Evolutionary conservation across 2,329 filamentous ascomycete genomes (phyloP).

Genomic region (Fusarium sp.): DNA sequence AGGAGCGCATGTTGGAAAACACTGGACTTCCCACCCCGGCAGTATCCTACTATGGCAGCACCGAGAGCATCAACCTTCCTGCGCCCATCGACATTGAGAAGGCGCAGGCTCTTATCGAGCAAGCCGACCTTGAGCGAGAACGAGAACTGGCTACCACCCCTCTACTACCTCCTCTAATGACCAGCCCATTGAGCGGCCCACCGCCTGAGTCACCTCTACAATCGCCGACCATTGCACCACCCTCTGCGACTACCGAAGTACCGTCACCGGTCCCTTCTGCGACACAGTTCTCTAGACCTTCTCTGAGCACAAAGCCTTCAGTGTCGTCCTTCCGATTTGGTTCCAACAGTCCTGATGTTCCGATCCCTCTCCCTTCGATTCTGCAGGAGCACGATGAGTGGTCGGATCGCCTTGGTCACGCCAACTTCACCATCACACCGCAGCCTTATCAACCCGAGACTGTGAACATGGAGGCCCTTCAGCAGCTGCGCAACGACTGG

Average conservation of each 20-base stretch:
- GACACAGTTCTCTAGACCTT: conserved; percentile 58
- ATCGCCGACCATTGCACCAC: conserved; percentile 77
- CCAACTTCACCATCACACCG: conserved; percentile 89
- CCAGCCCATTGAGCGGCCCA: conserved; percentile 63
- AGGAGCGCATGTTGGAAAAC: conserved; percentile 60
- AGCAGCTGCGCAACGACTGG: conserved; percentile 81
- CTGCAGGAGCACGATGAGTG: conserved; percentile 80
- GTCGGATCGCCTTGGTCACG: conserved; percentile 87
- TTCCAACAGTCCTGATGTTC: conserved; percentile 67
- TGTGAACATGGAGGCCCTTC: conserved; percentile 66
- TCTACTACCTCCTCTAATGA: conserved; percentile 83
- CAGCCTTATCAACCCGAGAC: conserved; percentile 78
- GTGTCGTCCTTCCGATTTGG: conserved; percentile 76
- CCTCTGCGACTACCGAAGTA: conserved; percentile 54
- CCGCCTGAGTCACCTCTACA: conserved; percentile 83
- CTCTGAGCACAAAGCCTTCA: conserved; percentile 81
- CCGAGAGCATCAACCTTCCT: conserved; percentile 61
- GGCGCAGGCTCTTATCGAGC: conserved; percentile 47
- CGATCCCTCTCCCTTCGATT: conserved; percentile 69
- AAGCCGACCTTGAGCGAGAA: conserved; percentile 65
- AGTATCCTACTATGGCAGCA: conserved; percentile 69
- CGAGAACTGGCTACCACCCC: conserved; percentile 78
- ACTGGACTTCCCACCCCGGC: conserved; percentile 70
- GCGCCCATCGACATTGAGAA: conserved; percentile 55
- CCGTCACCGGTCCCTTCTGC: conserved; percentile 61